Evolutionary conservation across 2,329 filamentous ascomycete species (phyloP).

Genomic region (Sclerotinia spermophila): DNA sequence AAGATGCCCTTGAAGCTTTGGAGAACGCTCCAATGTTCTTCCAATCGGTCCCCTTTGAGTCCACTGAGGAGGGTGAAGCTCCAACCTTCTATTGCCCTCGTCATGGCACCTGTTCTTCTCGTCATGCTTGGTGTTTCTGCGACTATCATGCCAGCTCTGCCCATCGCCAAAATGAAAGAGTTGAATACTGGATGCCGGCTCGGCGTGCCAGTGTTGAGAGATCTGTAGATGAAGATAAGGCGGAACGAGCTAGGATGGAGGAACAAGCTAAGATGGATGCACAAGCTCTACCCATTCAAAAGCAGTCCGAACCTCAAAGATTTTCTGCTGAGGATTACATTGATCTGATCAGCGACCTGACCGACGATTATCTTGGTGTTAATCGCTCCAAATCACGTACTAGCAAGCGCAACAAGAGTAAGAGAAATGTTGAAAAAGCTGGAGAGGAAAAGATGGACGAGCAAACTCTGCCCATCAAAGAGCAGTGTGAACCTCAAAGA

Average conservation of each 20-base stretch:
- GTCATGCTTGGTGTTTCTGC: background rate
- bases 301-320: background rate
- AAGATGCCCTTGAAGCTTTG: background rate
- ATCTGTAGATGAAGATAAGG: background rate
- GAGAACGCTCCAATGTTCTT: background rate
- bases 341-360: background rate
- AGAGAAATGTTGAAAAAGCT: background rate
- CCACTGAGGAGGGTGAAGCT: background rate
- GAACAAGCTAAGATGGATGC: background rate
- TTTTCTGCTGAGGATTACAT: background rate
- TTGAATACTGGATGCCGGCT: background rate
- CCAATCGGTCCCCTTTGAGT: background rate
- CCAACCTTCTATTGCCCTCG: background rate
- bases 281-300: background rate
- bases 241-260: background rate
- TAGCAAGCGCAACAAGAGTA: background rate
- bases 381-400: background rate
- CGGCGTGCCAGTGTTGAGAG: background rate
- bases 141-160: background rate
- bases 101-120: background rate
- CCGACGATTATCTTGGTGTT: background rate
- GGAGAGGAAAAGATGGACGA: background rate
- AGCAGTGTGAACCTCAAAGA: background rate
- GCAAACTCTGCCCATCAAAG: background rate
- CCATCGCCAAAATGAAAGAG: background rate